Conservation (phyloP, 75 land plant genomes). For the Picea sitchensis region DNA sequence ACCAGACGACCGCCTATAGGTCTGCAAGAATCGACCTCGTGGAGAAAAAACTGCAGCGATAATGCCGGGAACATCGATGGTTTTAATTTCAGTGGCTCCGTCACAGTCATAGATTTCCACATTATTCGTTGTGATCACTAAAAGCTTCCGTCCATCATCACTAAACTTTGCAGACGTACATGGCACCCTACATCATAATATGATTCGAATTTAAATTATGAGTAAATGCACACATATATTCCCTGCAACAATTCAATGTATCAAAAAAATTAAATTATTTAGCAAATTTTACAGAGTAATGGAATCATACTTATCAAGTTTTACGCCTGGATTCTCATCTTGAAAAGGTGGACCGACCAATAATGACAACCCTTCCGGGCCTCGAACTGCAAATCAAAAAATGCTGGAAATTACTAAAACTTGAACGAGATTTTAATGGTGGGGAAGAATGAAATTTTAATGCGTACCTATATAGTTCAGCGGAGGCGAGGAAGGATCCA, state of each 20-base stretch:
- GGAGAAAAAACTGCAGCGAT: constrained; percentile 74
- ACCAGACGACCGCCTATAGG: constrained; percentile 56
- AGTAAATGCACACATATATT: no score
- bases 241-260: constrained; percentile 5
- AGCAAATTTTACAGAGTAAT: background rate
- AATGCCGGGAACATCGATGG: constrained; percentile 53
- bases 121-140: constrained; percentile 41
- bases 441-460: background rate
- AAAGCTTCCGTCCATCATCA: constrained; percentile 66
- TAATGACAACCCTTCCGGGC: constrained; percentile 64
- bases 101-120: constrained; percentile 53
- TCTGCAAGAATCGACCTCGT: constrained; percentile 75
- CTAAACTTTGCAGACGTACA: constrained; percentile 70
- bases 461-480: background rate
- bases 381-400: constrained; percentile 44
- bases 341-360: constrained; percentile 75
- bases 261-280: background rate
- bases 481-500: background rate
- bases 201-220: no score
- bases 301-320: constrained; percentile 28
- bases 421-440: background rate
- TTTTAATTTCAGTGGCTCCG: constrained; percentile 37
- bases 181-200: constrained; percentile 28
- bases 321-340: constrained; percentile 43
- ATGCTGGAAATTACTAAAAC: background rate